Conservation (phyloP, 306 rosid species). For the Alnus rubra region DNA sequence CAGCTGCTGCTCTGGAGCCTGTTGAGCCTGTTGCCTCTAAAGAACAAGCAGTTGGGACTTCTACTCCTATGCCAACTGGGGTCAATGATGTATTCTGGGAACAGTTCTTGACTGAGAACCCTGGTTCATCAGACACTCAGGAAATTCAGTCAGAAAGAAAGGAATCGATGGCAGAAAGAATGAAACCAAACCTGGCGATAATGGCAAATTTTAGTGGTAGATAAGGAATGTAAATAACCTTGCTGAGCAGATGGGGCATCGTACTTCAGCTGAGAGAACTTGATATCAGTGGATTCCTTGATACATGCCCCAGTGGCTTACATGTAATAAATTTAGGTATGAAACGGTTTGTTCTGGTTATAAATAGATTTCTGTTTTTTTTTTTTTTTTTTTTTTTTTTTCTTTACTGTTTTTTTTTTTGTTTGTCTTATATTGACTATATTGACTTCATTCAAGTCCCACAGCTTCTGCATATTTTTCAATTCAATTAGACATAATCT, state of each 20-base stretch:
- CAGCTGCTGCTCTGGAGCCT: conserved; percentile 26
- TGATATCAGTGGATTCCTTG: conserved; percentile 33
- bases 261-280: conserved; percentile 54
- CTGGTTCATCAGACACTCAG: conserved; percentile 62
- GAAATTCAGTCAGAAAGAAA: conserved; percentile 64
- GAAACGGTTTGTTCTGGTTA: conserved; percentile 24
- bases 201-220: conserved; percentile 60
- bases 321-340: conserved; percentile 49
- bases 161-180: conserved; percentile 45
- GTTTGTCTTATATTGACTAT: too few relatives aligned
- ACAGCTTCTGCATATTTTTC: conserved; percentile 9
- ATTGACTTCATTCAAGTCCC: conserved; percentile 5
- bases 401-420: background rate
- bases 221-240: conserved; percentile 57
- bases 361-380: conserved; percentile 16
- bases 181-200: conserved; percentile 55
- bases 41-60: conserved; percentile 36
- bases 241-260: conserved; percentile 75
- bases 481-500: conserved; percentile 9
- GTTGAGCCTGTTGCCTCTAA: conserved; percentile 34
- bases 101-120: conserved; percentile 83
- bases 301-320: conserved; percentile 37
- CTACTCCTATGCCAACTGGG: conserved; percentile 39
- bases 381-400: conserved; percentile 12
- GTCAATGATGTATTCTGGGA: conserved; percentile 80